phyloP scores from a whole-genome alignment of 2,329 filamentous ascomycete genomes.

The Exutisphaerella laricina region DNA sequence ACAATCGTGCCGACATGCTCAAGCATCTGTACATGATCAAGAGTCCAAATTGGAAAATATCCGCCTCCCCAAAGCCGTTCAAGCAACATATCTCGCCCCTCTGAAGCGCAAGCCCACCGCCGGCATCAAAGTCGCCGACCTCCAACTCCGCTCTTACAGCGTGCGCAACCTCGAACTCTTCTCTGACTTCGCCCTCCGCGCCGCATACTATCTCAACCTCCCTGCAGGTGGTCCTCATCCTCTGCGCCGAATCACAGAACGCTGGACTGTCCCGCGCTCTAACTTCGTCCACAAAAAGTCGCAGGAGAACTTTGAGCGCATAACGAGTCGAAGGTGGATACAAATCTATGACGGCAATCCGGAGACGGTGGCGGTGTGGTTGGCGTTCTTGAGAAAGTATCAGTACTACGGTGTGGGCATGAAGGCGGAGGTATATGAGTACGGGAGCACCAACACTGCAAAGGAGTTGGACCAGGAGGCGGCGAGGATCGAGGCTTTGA shows the following conservation, averaged over 20 bases:
- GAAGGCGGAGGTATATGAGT: conserved; percentile 97
- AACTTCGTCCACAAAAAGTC: conserved; percentile 96
- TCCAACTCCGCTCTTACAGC: conserved; percentile 88
- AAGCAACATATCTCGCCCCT: conserved; percentile 80
- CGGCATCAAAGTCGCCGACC: conserved; percentile 78
- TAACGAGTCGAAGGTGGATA: conserved; percentile 78
- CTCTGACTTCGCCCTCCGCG: conserved; percentile 86
- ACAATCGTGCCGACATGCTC: conserved; percentile 12
- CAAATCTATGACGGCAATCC: conserved; percentile 90
- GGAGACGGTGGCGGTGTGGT: conserved; percentile 83
- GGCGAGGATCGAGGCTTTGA: conserved; percentile 23
- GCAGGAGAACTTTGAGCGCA: conserved; percentile 95
- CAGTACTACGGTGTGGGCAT: conserved; percentile 95
- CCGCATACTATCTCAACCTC: conserved; percentile 87
- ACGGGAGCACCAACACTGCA: conserved; percentile 49
- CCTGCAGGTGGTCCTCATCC: conserved; percentile 81
- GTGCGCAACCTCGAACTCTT: conserved; percentile 90
- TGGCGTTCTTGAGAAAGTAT: conserved; percentile 86
- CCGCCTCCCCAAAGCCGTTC: conserved; percentile 71
- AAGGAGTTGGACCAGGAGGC: conserved; percentile 34
- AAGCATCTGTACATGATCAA: conserved; percentile 6
- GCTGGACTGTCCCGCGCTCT: conserved; percentile 86
- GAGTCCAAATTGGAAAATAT: conserved; percentile 30
- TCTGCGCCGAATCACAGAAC: conserved; percentile 77
- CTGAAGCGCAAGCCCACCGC: conserved; percentile 68